Percentiles rank a stretch among this genome's conserved stretches.
These are phyloP conservation scores for Paecilomyces fulvus DNA, from an alignment of 2,329 filamentous ascomycete genomes.

Conservation along the genomic window DNA sequence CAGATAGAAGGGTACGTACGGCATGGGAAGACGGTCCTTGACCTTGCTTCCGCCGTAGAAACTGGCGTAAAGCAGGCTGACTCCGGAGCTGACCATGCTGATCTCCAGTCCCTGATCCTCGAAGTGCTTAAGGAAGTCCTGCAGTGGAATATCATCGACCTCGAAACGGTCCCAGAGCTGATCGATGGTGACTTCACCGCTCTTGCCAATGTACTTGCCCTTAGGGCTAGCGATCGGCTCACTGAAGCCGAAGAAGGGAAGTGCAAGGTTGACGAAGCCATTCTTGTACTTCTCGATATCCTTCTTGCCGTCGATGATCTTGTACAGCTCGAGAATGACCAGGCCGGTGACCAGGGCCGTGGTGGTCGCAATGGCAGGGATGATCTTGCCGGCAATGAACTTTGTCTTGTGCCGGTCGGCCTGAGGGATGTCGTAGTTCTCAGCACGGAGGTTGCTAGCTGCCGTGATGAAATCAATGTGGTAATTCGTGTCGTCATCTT, in stretches of 20 bases:
- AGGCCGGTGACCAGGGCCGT: conserved; percentile 92
- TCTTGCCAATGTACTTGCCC: conserved; percentile 73
- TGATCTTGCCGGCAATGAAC: conserved; percentile 99
- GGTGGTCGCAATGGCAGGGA: conserved; percentile 94
- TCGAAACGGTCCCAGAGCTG: conserved; percentile 98
- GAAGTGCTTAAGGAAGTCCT: conserved; percentile 76
- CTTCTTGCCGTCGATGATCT: conserved; percentile 91
- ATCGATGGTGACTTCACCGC: conserved; percentile 73
- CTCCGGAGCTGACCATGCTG: conserved; percentile 93
- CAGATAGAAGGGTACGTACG: conserved; percentile 40
- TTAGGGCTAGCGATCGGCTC: conserved; percentile 93
- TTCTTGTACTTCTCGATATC: conserved; percentile 99
- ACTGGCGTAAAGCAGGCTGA: conserved; percentile 85
- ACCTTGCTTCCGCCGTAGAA: conserved; percentile 81
- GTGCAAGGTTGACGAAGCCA: conserved; percentile 89
- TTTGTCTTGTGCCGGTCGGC: conserved; percentile 97
- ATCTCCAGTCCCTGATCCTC: conserved; percentile 70
- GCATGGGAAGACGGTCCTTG: conserved; percentile 69
- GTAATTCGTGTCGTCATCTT: conserved; percentile 95
- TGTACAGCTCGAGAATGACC: conserved; percentile 88
- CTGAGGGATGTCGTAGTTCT: conserved; percentile 94
- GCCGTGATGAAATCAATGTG: conserved; percentile 99
- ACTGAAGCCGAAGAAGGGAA: conserved; percentile 97
- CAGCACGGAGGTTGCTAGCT: conserved; percentile 88
- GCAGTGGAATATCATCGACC: conserved; percentile 73